phyloP scores from a whole-genome alignment of 23 red algal genomes.

The Chondrus crispus region DNA sequence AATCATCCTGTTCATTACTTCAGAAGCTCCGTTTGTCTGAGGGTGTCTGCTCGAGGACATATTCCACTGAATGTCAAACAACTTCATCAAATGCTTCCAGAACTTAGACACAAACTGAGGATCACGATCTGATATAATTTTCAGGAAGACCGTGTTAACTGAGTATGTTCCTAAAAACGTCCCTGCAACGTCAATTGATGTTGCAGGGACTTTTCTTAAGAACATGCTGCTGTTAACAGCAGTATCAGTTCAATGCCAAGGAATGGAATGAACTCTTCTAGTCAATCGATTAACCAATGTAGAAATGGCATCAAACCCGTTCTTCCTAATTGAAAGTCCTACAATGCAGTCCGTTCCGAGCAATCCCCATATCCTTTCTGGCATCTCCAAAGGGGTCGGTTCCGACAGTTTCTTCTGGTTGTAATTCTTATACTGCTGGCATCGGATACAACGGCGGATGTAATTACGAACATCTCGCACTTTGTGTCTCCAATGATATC shows the following conservation, averaged over 20 bases:
- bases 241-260: not conserved
- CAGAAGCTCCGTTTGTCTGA: not conserved
- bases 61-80: not conserved
- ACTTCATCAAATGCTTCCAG: not conserved
- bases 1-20: slow-evolving; percentile 14
- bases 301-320: not conserved
- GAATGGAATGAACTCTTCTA: not conserved
- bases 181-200: not conserved
- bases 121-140: not conserved
- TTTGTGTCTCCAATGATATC: not conserved
- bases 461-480: not conserved
- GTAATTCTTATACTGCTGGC: not conserved
- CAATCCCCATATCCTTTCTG: not conserved
- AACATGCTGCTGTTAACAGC: not conserved
- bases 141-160: not conserved
- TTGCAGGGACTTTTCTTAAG: not conserved
- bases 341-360: not conserved
- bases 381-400: not conserved
- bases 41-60: not conserved
- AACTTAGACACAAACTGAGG: not conserved
- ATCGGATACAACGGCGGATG: not conserved
- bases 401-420: not conserved
- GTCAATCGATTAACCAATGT: not conserved
- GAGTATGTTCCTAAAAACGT: not conserved
- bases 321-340: not conserved